phyloP scores from a whole-genome alignment of 768 basidiomycete genomes.

The Rhodocollybia butyracea region DNA sequence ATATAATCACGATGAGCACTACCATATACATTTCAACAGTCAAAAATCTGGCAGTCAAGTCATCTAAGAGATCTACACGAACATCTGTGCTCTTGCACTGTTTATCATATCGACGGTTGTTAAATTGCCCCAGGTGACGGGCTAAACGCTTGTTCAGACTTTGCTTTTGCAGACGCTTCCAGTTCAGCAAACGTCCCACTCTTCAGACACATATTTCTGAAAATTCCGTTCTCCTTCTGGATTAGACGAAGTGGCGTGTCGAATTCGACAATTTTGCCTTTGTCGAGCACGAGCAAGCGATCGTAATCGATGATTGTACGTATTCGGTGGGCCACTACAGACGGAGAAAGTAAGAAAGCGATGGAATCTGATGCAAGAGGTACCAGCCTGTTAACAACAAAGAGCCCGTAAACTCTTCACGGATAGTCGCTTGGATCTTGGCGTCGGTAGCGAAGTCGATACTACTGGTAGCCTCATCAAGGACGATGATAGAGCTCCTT shows the following conservation, averaged over 20 bases:
- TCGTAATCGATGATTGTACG: constrained; percentile 22
- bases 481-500: constrained; percentile 67
- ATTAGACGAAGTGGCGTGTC: constrained; percentile 73
- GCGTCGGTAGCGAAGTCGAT: constrained; percentile 87
- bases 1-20: no score
- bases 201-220: constrained; percentile 67
- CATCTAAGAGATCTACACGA: no score
- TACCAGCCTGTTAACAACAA: constrained; percentile 74
- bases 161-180: constrained; percentile 53
- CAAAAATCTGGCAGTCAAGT: no score
- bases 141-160: constrained; percentile 19
- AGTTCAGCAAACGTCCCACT: constrained; percentile 64
- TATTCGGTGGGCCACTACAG: constrained; percentile 23
- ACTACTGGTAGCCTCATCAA: constrained; percentile 84
- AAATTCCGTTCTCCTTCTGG: constrained; percentile 58
- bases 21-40: no score
- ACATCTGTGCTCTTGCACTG: no score
- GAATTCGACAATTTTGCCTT: constrained; percentile 54
- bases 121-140: not conserved
- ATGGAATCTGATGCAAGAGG: no score
- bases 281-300: constrained; percentile 24
- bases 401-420: constrained; percentile 78
- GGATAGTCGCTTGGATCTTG: constrained; percentile 86
- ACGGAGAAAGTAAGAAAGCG: not conserved
- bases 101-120: no score